Evolutionary conservation across 2,329 filamentous ascomycete species (phyloP).

Genomic region (Dothistroma septosporum): DNA sequence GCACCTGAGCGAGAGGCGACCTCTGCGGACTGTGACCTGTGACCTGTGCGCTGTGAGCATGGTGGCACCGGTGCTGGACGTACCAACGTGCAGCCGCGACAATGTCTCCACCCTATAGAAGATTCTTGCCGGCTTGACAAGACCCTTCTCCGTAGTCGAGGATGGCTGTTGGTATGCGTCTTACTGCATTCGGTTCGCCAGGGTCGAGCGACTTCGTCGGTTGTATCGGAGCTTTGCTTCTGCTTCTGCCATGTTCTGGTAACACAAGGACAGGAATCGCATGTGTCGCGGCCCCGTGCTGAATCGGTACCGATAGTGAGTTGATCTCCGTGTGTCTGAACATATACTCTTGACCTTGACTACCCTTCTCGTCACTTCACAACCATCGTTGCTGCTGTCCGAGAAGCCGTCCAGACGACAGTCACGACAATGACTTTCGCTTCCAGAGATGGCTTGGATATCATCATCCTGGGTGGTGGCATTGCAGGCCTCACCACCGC

Average conservation of each 20-base stretch:
- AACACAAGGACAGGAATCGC: neutral
- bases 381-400: neutral
- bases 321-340: neutral
- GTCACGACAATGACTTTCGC: conserved; percentile 27
- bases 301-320: neutral
- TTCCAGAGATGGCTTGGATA: conserved; percentile 32
- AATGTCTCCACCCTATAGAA: neutral
- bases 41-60: neutral
- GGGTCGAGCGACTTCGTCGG: neutral
- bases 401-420: neutral
- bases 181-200: neutral
- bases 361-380: neutral
- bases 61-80: neutral
- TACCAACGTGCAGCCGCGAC: neutral
- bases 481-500: conserved; percentile 51
- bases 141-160: neutral
- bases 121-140: neutral
- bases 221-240: neutral
- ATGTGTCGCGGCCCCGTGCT: conserved; percentile 2
- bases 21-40: neutral
- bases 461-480: conserved; percentile 51
- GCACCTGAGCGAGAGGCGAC: neutral
- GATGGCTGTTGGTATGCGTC: neutral
- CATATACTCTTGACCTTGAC: neutral
- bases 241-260: conserved; percentile 1